Base-by-base conservation (phyloP, 1,284 basidiomycete genomes). In the Cutaneotrichosporon cutaneum region DNA sequence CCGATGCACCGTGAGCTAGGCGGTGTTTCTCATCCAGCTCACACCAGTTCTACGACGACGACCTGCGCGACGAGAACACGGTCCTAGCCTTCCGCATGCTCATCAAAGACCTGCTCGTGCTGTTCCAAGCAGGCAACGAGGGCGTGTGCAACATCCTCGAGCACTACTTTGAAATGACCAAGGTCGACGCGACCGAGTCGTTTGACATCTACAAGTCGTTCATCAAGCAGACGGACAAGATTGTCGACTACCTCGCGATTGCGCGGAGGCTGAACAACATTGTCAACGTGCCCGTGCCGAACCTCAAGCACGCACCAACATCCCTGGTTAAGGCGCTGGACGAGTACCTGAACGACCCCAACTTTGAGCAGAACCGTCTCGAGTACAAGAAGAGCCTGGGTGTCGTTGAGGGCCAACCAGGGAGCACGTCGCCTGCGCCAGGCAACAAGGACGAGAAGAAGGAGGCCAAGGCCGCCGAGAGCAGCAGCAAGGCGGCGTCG, bases 131-230 rank as follows among this genome's bases (percentile, higher is more conserved):
- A 3, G 90, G 93, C 63, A 99, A 99, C 72, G 95, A 99, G 75
- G 95, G 95, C 60, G 92, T 98, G 54, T 96, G 97, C 81, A 99
- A 98, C 76, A 88, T 98, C 39, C 84, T 96, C 55, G 96, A 98
- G 75, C 90, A 96, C 80, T 99, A 98, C 80, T 98, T 99, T 74
- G 95, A 98, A 75, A 99, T 99, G 96, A 92, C 93, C 4, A 89
- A 91, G 68, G 80, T 88, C 24, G 95, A 99, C 76, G 96, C 95
- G 0, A 83, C 86, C 58, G 87, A 90, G 39, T 90, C 96, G 2
- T 85, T 99, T 35, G 82, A 83, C 33, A 88, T 98, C 65, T 99
- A 99, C 82, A 90, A 92, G 63, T 86, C 89, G 65, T 99, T 99
- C 80, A 96, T 94, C 81, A 88, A 87, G 64, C 93, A 99, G 77